These are phyloP conservation scores for Backusella liffmaniae DNA, from an alignment of 192 early-diverging fungal species.

Conservation along the genomic window DNA sequence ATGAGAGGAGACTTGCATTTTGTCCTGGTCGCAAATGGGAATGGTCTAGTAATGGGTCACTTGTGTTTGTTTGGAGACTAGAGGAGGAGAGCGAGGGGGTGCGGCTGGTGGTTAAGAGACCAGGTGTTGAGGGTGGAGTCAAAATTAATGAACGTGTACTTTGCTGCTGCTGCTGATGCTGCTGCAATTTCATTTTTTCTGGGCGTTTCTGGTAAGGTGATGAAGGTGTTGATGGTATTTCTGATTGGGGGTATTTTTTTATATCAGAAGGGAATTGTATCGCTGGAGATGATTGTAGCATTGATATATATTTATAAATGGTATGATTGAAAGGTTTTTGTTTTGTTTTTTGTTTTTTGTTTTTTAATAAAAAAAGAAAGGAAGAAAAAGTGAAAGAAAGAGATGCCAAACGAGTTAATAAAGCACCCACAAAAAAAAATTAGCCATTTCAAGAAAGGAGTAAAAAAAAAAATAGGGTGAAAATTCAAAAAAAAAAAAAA, in stretches of 20 bases:
- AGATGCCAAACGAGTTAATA: not conserved
- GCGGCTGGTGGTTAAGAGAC: not conserved
- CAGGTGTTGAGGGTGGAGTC: not conserved
- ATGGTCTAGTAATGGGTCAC: slow-evolving; percentile 40
- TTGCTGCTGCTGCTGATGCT: not conserved
- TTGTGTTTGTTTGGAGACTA: not conserved
- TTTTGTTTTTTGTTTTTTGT: too few relatives aligned
- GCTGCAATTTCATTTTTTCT: slow-evolving; percentile 4
- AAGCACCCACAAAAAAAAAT: not conserved
- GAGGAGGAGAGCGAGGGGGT: not conserved
- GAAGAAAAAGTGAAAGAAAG: not conserved
- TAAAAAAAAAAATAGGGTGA: not conserved
- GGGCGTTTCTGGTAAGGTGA: not conserved
- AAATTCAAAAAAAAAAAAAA: not conserved
- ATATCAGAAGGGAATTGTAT: not conserved
- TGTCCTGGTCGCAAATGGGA: slow-evolving; percentile 56
- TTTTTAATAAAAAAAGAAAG: not conserved
- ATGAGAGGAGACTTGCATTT: slow-evolving; percentile 52
- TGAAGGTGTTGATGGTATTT: not conserved
- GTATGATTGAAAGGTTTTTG: not conserved
- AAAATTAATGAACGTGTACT: not conserved
- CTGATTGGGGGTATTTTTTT: not conserved
- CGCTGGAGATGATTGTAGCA: not conserved
- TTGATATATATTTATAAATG: not conserved
- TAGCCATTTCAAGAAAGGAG: not conserved